Evolutionary conservation across 345 rosid species (phyloP), one percentile per base, ranked within the genome.

Genomic region (Boechera stricta): DNA sequence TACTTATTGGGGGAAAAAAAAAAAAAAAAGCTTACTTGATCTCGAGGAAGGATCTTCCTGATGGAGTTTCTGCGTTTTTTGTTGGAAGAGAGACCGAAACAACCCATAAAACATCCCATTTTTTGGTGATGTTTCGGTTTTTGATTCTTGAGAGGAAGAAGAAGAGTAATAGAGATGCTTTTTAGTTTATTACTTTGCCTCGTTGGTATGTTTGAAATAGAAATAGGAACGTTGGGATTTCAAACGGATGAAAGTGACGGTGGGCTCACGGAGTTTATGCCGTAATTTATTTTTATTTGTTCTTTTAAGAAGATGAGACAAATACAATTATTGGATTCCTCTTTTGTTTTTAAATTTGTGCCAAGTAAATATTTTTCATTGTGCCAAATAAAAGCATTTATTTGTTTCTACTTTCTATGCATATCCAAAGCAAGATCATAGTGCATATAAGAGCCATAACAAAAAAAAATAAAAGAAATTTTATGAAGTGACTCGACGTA

Each of bases 71-170:
- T 82, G 6, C 76, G 86, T 76, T 85, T 85, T 74, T 84, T 83
- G 68, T 84, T 88, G 71, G 87, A 75, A 65, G 96, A 80, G 75
- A 86, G 65, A 67, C 98, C 93, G 76, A 94, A 94, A 81, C 97
- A 94, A 26, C 88, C 93, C 48, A 87, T 84, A 57, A 94, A 94
- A 80, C 98, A 94, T 64, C 90, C 97, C 97, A 91, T 94, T 62
- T 52, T 24, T 53, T 64, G 51, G 64, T 64, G 67, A 52, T 55
- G 60, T 51, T 76, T 56, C 58, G 41, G 39, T 67, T 72, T 67
- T 29, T 24, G 59, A 51, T 15, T 67, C 16, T 39, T 42, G n/a
- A 56, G 31, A n/a, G 11, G 15, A 12, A 6, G 56, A 35, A 41
- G 69, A 69, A 56, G 62, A 69, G 45, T 3, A 42, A 0, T 10